Base-by-base conservation (phyloP, 2,329 filamentous ascomycete genomes). In the Aspergillus brunneoviolaceus region DNA sequence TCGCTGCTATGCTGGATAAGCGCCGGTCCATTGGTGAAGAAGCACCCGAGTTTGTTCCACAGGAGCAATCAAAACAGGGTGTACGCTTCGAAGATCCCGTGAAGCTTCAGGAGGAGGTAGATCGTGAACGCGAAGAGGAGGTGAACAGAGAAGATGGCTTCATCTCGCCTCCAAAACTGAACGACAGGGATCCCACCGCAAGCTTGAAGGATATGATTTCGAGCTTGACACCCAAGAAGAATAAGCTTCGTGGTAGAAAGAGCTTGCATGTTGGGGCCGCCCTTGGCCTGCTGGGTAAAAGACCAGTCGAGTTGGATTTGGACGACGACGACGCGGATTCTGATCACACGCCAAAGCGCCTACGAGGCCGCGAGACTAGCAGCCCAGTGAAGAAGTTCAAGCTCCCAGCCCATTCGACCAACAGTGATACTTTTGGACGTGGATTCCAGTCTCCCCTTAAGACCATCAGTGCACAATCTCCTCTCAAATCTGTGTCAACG, bases 201-300 rank as follows among this genome's bases (percentile, higher is more conserved):
- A 91, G 86, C 63, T 77, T 94, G 49, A 89, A 86, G 63, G 89
- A 91, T 64, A 88, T 92, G 85, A 94, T 94, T 61, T 84, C 89
- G 62, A 89, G 86, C 59, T 80, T 94, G 63, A 92, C 89, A 25
- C 90, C 91, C 0, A 91, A 90, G 75, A 91, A 91, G 73, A 87
- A 85, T 57, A 81, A 77, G 5, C 66, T 90, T 6, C 86, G 82
- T 58, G 86, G 86, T 14, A 86, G 90, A 47, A 93, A 93, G 77
- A 93, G 90, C 70, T 80, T 93, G 53, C 87, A 90, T 64, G 85
- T 91, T 21, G 90, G 90, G 47, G 89, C 89, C 67, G 90, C 89
- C 14, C 86, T 80, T 63, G 90, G 90, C 0, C 76, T 93, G 21
- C 79, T 93, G 5, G 90, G 90, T 6, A 93, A 93, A 74, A 82